Conservation (phyloP, 371 early-diverging fungal genomes). For the Mortierella sp. region DNA sequence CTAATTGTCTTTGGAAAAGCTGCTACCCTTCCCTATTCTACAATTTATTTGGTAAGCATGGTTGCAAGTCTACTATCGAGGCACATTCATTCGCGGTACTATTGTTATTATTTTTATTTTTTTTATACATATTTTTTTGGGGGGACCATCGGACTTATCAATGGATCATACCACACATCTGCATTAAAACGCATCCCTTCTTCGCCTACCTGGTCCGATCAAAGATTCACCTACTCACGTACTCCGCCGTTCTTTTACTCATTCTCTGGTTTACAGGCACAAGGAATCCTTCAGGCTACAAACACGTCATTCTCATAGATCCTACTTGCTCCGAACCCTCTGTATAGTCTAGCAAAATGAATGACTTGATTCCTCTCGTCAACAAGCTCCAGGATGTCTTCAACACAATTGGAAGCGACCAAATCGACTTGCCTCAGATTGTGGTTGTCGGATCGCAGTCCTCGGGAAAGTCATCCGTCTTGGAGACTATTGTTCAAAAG, state of each 20-base stretch:
- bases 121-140: neutral
- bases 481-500: constrained; percentile 92
- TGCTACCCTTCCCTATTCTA: no score
- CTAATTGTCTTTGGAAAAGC: no score
- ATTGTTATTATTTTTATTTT: constrained; percentile 6
- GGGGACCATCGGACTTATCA: neutral
- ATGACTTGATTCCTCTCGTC: constrained; percentile 86
- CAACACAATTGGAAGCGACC: constrained; percentile 82
- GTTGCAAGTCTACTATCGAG: neutral
- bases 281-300: constrained; percentile 4
- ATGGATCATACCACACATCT: neutral
- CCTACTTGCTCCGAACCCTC: neutral
- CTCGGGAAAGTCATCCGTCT: constrained; percentile 92
- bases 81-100: neutral
- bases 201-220: neutral
- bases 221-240: neutral
- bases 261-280: constrained; percentile 14
- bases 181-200: neutral
- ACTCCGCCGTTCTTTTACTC: neutral
- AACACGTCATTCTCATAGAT: neutral
- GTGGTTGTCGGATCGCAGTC: constrained; percentile 91
- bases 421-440: constrained; percentile 93
- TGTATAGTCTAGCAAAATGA: constrained; percentile 62
- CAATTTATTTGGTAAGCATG: constrained; percentile 6
- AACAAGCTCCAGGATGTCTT: constrained; percentile 97